A percentile compares a stretch with the other conserved stretches of the same genome.
These are phyloP conservation scores for Alternaria sp. DNA, from an alignment of 2,329 filamentous ascomycete species.

Conservation along the genomic window DNA sequence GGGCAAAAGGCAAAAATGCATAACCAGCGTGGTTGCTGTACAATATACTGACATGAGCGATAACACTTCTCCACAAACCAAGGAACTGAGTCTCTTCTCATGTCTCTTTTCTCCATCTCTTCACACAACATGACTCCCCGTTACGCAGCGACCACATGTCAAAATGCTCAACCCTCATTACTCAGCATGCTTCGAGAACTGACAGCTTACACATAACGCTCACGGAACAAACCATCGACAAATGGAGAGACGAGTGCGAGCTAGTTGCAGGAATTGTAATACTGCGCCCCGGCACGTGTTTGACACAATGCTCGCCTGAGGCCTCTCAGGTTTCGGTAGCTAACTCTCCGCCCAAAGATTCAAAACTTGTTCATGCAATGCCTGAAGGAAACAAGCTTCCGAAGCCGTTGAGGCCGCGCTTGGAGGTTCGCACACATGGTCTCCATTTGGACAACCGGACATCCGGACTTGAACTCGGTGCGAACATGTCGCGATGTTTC, in stretches of 20 bases:
- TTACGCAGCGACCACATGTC: background rate
- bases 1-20: slow-evolving; percentile 22
- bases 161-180: background rate
- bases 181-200: background rate
- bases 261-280: slow-evolving; percentile 12
- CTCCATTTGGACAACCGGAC: slow-evolving; percentile 12
- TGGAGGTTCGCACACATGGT: slow-evolving; percentile 5
- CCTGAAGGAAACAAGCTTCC: slow-evolving; percentile 6
- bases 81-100: slow-evolving; percentile 5
- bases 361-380: slow-evolving; percentile 13
- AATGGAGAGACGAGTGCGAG: slow-evolving; percentile 4
- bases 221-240: background rate
- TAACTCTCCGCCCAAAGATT: slow-evolving; percentile 1
- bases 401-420: background rate
- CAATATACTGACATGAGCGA: slow-evolving; percentile 33
- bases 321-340: slow-evolving; percentile 11
- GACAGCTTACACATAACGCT: background rate
- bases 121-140: background rate
- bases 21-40: slow-evolving; percentile 43
- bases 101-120: background rate
- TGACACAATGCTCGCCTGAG: slow-evolving; percentile 18
- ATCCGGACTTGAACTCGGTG: background rate
- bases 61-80: slow-evolving; percentile 17
- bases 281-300: slow-evolving; percentile 6
- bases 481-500: slow-evolving; percentile 5